Conservation (phyloP, 768 basidiomycete species). For the Leccinum longicurvipes region DNA sequence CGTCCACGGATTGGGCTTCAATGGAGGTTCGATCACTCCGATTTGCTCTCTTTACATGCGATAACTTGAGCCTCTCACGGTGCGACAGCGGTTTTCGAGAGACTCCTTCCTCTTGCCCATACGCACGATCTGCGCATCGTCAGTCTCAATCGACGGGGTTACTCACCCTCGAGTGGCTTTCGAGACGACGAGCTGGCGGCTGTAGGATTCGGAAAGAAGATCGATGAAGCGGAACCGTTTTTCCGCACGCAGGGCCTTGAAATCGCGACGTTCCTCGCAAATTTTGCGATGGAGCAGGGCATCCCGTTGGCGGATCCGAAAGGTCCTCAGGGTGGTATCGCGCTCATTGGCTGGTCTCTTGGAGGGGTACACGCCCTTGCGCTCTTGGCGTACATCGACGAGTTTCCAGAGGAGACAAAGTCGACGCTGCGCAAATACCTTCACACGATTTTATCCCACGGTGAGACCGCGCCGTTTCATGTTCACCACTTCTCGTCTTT, state of each 20-base stretch:
- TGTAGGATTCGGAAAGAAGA: slow-evolving; percentile 15
- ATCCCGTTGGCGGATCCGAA: slow-evolving; percentile 13
- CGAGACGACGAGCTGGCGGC: slow-evolving; percentile 5
- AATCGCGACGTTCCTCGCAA: slow-evolving; percentile 16
- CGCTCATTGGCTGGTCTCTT: slow-evolving; percentile 21
- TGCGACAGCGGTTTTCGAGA: slow-evolving; percentile 10
- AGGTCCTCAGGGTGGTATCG: slow-evolving; percentile 7
- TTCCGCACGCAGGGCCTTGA: slow-evolving; percentile 17
- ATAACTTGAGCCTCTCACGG: not conserved
- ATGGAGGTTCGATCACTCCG: slow-evolving; percentile 12
- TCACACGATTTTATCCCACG: slow-evolving; percentile 18
- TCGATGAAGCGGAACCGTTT: slow-evolving; percentile 14
- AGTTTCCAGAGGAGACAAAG: slow-evolving; percentile 1
- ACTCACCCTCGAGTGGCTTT: slow-evolving; percentile 25
- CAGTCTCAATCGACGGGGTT: slow-evolving; percentile 27
- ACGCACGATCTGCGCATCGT: slow-evolving; percentile 21
- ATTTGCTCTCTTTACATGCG: not conserved
- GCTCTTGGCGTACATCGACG: slow-evolving; percentile 15
- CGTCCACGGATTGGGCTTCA: slow-evolving; percentile 20
- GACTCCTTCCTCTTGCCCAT: slow-evolving; percentile 21
- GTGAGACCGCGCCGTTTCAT: slow-evolving; percentile 6
- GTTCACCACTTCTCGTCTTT: not conserved
- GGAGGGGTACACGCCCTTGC: slow-evolving; percentile 11
- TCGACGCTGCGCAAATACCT: slow-evolving; percentile 15
- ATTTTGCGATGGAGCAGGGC: slow-evolving; percentile 12